Base-by-base conservation (phyloP, 1,284 basidiomycete species). In the Thecaphora frezii region DNA sequence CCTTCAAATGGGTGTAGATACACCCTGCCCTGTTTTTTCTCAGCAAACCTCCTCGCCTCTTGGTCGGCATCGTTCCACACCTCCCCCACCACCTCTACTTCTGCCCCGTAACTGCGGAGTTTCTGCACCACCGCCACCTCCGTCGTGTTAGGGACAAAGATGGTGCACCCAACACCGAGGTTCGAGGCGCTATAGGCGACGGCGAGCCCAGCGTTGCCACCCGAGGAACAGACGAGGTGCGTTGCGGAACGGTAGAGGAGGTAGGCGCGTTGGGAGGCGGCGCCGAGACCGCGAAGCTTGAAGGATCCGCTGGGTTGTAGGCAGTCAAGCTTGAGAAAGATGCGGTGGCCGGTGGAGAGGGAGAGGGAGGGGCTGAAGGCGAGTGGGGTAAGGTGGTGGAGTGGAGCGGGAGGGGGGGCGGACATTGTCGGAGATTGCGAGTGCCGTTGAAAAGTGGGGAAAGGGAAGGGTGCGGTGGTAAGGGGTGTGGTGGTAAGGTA, bases 161-260 rank as follows among this genome's bases (percentile, higher is more conserved):
- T 66, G n/a, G 69, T 76, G 48, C 71, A 71, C 10, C 44, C 57
- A 24, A 71, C 52, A 18, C 66, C 66, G 1, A 73, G 54, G 10
- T 55, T 39, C 22, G 53, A 51, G 1, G 73, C 71, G 13, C 72
- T 69, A 33, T 69, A 59, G 0, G 74, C 69, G 5, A 67, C 72
- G 1, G 76, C 74, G 10, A 78, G 47, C 10, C 76, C 77, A 18
- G 78, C 78, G 56, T 79, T 79, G 1, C 78, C 78, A n/a, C 76
- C 76, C 3, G 63, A 69, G 1, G 71, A 73, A 24, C 63, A 68
- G 5, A 79, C 49, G 18, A 79, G 52, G 37, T 76, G 69, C 22
- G 58, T 56, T n/a, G 38, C 21, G n/a, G 4, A 0, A 46, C 18
- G 1, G 21, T 46, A 39, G 0, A 2, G 22, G 0, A 42, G 2